phyloP scores from a whole-genome alignment of 2,329 filamentous ascomycete species.

The Boeremia exigua region DNA sequence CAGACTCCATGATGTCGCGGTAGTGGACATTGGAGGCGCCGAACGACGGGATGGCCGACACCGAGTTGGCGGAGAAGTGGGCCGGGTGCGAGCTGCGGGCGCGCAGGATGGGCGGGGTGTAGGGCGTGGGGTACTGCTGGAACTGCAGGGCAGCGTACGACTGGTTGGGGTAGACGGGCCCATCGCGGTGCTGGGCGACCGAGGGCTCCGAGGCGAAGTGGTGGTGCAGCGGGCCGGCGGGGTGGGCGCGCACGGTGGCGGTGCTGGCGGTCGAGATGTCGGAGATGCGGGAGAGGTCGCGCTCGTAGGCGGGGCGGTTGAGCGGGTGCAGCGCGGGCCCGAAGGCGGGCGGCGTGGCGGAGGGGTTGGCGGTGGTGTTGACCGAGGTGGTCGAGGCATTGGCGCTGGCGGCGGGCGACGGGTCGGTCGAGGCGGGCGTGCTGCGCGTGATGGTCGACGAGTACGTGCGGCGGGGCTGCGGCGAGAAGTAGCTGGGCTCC shows the following conservation, averaged over 20 bases:
- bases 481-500: slow-evolving; percentile 48
- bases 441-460: slow-evolving; percentile 39
- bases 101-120: slow-evolving; percentile 48
- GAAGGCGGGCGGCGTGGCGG: slow-evolving; percentile 10
- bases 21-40: slow-evolving; percentile 43
- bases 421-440: slow-evolving; percentile 35
- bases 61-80: slow-evolving; percentile 47
- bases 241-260: slow-evolving; percentile 48
- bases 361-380: slow-evolving; percentile 13
- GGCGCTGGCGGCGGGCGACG: slow-evolving; percentile 40
- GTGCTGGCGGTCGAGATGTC: slow-evolving; percentile 51
- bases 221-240: slow-evolving; percentile 26
- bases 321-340: slow-evolving; percentile 16
- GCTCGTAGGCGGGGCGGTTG: slow-evolving; percentile 49
- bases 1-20: slow-evolving; percentile 46
- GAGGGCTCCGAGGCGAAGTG: slow-evolving; percentile 25
- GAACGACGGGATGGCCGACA: slow-evolving; percentile 51
- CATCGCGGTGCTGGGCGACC: slow-evolving; percentile 33
- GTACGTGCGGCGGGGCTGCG: slow-evolving; percentile 46
- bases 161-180: slow-evolving; percentile 56
- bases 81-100: slow-evolving; percentile 52
- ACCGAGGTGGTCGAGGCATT: slow-evolving; percentile 37
- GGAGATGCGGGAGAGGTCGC: slow-evolving; percentile 51
- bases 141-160: slow-evolving; percentile 56
- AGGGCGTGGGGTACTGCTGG: slow-evolving; percentile 51